Percentiles rank a stretch among this genome's conserved stretches.
phyloP scores from a whole-genome alignment of 352 stramenopile species.

The Pythium sp. region DNA sequence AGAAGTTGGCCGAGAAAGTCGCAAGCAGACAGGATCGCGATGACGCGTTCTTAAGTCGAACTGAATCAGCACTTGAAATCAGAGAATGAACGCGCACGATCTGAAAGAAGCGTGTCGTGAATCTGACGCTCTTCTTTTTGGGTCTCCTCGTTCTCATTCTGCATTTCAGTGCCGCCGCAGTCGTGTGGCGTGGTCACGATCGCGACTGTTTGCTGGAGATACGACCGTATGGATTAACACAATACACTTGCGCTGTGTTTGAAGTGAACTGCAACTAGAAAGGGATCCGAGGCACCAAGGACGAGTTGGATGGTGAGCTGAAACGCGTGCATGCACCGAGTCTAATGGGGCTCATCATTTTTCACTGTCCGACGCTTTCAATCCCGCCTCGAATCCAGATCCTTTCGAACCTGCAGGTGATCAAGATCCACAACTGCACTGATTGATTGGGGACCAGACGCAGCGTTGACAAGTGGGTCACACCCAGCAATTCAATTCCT shows the following conservation, averaged over 20 bases:
- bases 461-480: not conserved
- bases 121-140: not conserved
- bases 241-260: not conserved
- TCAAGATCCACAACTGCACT: not conserved
- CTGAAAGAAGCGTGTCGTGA: not conserved
- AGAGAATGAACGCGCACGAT: not conserved
- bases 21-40: not conserved
- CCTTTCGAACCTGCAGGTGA: not conserved
- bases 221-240: not conserved
- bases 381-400: slow-evolving; percentile 6
- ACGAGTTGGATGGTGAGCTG: slow-evolving; percentile 3
- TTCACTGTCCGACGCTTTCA: slow-evolving; percentile 11
- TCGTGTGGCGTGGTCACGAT: not conserved
- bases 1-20: not conserved
- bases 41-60: not conserved
- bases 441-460: not conserved
- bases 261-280: not conserved
- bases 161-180: not conserved
- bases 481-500: not conserved
- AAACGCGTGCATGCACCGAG: not conserved
- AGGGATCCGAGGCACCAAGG: not conserved
- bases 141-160: not conserved
- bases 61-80: not conserved
- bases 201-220: not conserved
- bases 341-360: slow-evolving; percentile 9